A percentile compares a stretch with the other conserved stretches of the same genome.
Evolutionary conservation across 208 protist species (phyloP).

Genomic region (Angomonas deanei): DNA sequence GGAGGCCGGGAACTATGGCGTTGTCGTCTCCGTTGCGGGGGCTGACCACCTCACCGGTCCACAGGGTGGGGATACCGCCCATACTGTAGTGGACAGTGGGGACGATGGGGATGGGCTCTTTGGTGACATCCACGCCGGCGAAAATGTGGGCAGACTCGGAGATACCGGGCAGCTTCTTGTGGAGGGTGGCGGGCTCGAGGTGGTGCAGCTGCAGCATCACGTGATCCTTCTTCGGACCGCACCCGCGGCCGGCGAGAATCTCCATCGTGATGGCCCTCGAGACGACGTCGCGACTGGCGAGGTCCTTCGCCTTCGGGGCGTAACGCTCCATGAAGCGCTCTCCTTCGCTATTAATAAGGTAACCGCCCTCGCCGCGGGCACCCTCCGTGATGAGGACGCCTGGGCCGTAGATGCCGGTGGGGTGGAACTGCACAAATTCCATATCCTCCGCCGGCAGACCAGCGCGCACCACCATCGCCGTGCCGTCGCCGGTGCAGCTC

Average conservation of each 20-base stretch:
- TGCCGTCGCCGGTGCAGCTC: conserved; percentile 99
- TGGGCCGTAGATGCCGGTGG: conserved; percentile 98
- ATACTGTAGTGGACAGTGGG: conserved; percentile 99
- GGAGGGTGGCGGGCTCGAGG: conserved; percentile 92
- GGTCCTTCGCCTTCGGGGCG: conserved; percentile 97
- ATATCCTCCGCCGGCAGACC: conserved; percentile 97
- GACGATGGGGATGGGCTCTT: conserved; percentile 98
- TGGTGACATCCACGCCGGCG: conserved; percentile 98
- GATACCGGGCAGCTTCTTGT: conserved; percentile 98
- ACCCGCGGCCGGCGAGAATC: conserved; percentile 92
- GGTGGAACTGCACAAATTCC: conserved; percentile 99
- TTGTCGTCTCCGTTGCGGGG: conserved; percentile 89
- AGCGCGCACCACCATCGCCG: conserved; percentile 97
- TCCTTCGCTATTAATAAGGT: conserved; percentile 97
- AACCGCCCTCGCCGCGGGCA: conserved; percentile 95
- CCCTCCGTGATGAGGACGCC: conserved; percentile 99
- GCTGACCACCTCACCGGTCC: conserved; percentile 89
- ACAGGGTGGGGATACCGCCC: conserved; percentile 91
- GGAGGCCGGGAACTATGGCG: conserved; percentile 94
- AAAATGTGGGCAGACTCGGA: conserved; percentile 98
- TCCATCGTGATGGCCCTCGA: conserved; percentile 98
- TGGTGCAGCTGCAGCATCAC: conserved; percentile 98
- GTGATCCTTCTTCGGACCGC: conserved; percentile 95
- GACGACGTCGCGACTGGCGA: conserved; percentile 99
- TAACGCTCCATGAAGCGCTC: conserved; percentile 99